A percentile compares a stretch with the other conserved stretches of the same genome.
These are phyloP conservation scores for Malassezia cuniculi DNA, from an alignment of 1,284 basidiomycete genomes.

Conservation along the genomic window DNA sequence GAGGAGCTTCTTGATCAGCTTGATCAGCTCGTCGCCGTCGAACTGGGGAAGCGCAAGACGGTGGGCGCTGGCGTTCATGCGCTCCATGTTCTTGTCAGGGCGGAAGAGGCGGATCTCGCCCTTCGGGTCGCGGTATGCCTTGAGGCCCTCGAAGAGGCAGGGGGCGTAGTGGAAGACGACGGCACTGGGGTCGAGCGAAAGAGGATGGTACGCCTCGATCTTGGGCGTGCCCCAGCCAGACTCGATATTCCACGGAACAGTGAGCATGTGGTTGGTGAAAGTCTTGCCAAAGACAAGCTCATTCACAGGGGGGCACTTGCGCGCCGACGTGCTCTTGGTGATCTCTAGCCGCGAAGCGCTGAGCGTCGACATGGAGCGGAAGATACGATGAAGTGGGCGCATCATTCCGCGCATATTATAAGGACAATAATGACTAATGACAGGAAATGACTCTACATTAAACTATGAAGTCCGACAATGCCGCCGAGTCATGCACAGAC, in stretches of 20 bases:
- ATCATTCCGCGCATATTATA: no score
- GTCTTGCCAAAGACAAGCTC: slow-evolving; percentile 51
- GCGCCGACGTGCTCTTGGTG: slow-evolving; percentile 28
- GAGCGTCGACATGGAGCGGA: no score
- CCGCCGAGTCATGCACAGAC: no score
- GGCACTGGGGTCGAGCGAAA: slow-evolving; percentile 66
- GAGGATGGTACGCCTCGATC: slow-evolving; percentile 68
- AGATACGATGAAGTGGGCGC: no score
- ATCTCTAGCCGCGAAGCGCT: slow-evolving; percentile 13
- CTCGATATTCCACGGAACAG: slow-evolving; percentile 61
- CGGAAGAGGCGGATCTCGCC: slow-evolving; percentile 79
- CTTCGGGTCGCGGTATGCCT: slow-evolving; percentile 71
- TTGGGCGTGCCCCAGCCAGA: slow-evolving; percentile 70
- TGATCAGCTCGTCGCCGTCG: slow-evolving; percentile 62
- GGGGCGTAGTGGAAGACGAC: slow-evolving; percentile 88
- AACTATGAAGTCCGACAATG: no score
- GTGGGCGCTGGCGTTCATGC: slow-evolving; percentile 57
- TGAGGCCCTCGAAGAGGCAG: slow-evolving; percentile 85
- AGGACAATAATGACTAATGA: no score
- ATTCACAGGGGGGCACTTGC: slow-evolving; percentile 44
- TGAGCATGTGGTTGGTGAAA: slow-evolving; percentile 83
- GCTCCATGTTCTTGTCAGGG: slow-evolving; percentile 91
- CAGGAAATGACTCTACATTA: no score
- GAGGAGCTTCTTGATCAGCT: slow-evolving; percentile 79
- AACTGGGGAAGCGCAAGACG: slow-evolving; percentile 65